Percentiles rank a stretch among this genome's conserved stretches.
phyloP scores from a whole-genome alignment of 2,329 filamentous ascomycete species.

The Cercospora brassicicola region DNA sequence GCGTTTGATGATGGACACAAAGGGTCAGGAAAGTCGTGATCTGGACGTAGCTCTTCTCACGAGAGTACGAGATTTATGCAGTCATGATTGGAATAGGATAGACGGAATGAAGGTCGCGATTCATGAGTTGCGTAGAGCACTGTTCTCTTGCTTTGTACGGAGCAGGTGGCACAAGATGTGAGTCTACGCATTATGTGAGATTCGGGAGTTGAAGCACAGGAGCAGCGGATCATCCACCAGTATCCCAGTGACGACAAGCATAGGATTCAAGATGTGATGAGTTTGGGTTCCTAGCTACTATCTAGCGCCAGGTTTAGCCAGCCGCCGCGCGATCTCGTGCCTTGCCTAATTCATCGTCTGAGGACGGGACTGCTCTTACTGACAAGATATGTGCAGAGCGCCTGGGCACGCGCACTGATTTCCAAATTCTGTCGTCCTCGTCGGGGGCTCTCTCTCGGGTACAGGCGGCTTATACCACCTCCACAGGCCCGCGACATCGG shows the following conservation, averaged over 20 bases:
- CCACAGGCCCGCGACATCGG: background rate
- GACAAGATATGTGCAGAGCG: no score
- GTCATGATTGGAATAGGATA: background rate
- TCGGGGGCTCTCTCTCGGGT: background rate
- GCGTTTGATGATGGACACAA: conserved; percentile 46
- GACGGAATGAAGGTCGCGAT: background rate
- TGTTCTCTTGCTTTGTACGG: background rate
- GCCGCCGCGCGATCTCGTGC: no score
- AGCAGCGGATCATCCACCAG: no score
- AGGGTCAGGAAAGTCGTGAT: background rate
- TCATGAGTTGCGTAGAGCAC: background rate
- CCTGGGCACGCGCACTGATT: background rate
- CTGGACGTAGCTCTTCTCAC: background rate
- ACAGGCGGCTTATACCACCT: background rate
- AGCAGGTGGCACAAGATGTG: no score
- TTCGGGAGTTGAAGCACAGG: no score
- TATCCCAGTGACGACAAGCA: no score
- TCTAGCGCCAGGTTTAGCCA: no score
- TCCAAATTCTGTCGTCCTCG: background rate
- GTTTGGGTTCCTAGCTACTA: no score
- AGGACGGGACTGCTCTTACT: no score
- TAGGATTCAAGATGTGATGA: no score
- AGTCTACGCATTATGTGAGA: no score
- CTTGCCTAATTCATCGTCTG: no score
- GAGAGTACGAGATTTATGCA: background rate